These are phyloP conservation scores for Aegilops longissima DNA, from an alignment of 176 grass and related monocot genomes.

Conservation along the genomic window DNA sequence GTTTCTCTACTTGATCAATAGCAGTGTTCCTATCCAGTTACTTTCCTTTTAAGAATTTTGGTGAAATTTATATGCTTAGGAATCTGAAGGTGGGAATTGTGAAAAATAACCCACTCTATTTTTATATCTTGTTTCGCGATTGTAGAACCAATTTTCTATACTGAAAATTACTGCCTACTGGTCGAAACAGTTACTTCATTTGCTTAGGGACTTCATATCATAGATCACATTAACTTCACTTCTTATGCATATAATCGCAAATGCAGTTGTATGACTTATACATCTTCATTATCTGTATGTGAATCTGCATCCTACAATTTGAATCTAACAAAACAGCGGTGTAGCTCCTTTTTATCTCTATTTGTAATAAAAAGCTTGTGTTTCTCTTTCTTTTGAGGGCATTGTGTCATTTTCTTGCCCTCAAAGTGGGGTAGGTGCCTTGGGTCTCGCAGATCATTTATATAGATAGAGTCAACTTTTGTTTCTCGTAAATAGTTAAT, in stretches of 20 bases:
- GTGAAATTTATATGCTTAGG: constrained; percentile 5
- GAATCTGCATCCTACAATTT: not conserved
- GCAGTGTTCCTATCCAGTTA: not conserved
- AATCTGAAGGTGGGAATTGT: not conserved
- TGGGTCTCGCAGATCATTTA: not conserved
- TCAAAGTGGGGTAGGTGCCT: not conserved
- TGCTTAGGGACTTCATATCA: constrained; percentile 9
- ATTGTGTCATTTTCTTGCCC: not conserved
- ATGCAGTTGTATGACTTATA: not conserved
- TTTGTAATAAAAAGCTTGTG: not conserved
- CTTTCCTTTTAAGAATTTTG: not conserved
- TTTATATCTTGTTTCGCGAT: not conserved
- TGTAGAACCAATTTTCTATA: not conserved
- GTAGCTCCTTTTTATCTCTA: not conserved
- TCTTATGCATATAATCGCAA: not conserved
- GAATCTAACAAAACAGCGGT: not conserved
- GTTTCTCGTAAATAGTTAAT: not conserved
- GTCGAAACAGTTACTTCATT: not conserved
- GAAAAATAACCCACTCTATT: not conserved
- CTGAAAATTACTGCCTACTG: not conserved
- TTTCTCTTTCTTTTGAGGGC: not conserved
- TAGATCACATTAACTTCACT: not conserved
- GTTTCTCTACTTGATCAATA: not conserved
- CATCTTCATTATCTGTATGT: not conserved
- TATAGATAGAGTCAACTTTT: not conserved